Conservation (phyloP, 2,329 filamentous ascomycete genomes). For the Phoma herbarum region DNA sequence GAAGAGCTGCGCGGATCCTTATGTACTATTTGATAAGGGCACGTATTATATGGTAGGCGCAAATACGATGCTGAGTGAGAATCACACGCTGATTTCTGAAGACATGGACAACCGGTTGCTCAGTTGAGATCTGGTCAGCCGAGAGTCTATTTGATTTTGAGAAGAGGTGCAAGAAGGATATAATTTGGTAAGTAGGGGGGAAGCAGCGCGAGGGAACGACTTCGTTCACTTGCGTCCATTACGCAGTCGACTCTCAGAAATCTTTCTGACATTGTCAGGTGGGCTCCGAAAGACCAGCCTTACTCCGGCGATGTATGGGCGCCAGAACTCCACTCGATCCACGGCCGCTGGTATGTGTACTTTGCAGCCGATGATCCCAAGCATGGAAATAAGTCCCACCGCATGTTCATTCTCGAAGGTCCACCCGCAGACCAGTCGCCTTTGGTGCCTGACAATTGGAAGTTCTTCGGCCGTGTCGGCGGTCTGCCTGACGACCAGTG, state of each 20-base stretch:
- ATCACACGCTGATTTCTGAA: conserved; percentile 9
- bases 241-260: no score
- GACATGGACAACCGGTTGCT: conserved; percentile 57
- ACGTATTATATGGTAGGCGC: conserved; percentile 54
- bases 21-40: conserved; percentile 53
- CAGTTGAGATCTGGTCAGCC: conserved; percentile 57
- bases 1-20: conserved; percentile 55
- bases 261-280: conserved; percentile 33
- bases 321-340: conserved; percentile 62
- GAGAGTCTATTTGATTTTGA: conserved; percentile 53
- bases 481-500: conserved; percentile 56
- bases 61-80: no score
- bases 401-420: conserved; percentile 58
- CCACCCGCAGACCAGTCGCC: conserved; percentile 46
- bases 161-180: conserved; percentile 48
- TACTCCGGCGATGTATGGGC: conserved; percentile 63
- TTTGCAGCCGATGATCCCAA: conserved; percentile 54
- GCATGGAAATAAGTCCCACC: conserved; percentile 56
- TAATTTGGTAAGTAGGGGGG: conserved; percentile 45
- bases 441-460: conserved; percentile 48
- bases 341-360: conserved; percentile 65
- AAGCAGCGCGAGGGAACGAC: not conserved
- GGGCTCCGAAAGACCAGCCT: conserved; percentile 53
- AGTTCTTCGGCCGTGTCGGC: conserved; percentile 53
- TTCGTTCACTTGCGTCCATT: no score